Base-by-base conservation (phyloP, 2,329 filamentous ascomycete genomes). In the Dendryphion nanum region DNA sequence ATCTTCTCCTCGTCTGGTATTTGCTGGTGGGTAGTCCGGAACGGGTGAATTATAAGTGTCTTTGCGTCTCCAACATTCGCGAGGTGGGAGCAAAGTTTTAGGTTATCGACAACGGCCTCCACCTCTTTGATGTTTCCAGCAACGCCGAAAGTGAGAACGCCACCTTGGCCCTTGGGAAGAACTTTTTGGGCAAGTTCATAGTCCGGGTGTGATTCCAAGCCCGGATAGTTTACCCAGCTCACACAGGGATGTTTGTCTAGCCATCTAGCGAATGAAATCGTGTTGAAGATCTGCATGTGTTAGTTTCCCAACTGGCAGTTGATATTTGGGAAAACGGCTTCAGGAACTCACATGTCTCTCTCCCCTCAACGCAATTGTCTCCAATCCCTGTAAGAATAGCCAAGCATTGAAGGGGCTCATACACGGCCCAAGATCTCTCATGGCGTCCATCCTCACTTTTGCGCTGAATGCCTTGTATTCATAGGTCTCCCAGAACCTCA, bases 21-120 rank as follows among this genome's bases (percentile, higher is more conserved):
- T 31, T 51, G 46, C 33, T 52, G 47, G 44, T 58, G 55, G 12
- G 55, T 59, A 10, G 54, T 55, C 8, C 40, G 38, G 51, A 49
- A 58, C n/a, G 50, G 53, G 30, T 57, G 51, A 15, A 50, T 55
- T 35, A 55, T 50, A 19, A 59, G 42, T 18, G 52, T 57, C 34
- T 66, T 64, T n/a, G 54, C 51, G 30, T 60, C 53, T 1, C 53
- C 53, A 5, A 56, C 50, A 26, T 57, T 59, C n/a, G 23, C n/a
- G n/a, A 51, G 38, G 36, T 53, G 48, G 3, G 38, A 47, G 33
- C 50, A 53, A 12, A 56, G 43, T 30, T 55, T 53, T 16, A 58
- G 40, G 21, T 53, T 50, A 29, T 56, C 51, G 24, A 56, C 47
- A 3, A 59, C 49, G 18, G 47, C 40, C 16, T 41, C 44, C 19